Conservation (phyloP, 169 alveolate genomes). For the Plasmodium coatneyi region DNA sequence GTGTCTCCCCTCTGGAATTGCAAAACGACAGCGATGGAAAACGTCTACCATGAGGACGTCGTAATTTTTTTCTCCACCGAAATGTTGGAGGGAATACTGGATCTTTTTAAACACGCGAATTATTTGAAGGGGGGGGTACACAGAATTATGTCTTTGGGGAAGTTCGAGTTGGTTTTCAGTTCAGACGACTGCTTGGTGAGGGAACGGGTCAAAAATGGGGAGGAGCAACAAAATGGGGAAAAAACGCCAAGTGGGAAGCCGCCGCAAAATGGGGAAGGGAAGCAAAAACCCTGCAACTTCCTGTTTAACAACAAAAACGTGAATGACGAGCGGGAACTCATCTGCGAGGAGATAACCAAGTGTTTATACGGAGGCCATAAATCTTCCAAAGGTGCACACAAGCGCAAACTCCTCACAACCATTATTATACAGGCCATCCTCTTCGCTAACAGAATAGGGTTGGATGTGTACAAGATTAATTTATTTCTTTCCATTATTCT, state of each 20-base stretch:
- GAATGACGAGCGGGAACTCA: constrained; percentile 22
- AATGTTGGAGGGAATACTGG: constrained; percentile 27
- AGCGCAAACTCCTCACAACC: constrained; percentile 9
- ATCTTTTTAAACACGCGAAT: constrained; percentile 5
- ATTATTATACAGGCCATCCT: constrained; percentile 49
- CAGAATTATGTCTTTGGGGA: neutral
- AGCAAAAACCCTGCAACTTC: neutral
- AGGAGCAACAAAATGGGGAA: neutral
- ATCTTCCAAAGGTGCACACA: neutral
- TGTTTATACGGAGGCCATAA: neutral
- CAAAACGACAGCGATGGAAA: constrained; percentile 5
- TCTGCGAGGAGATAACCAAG: constrained; percentile 25
- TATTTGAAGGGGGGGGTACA: neutral
- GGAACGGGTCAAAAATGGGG: neutral
- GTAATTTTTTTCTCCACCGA: constrained; percentile 34
- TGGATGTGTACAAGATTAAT: constrained; percentile 53
- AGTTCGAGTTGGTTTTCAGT: constrained; percentile 1
- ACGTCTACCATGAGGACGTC: constrained; percentile 25
- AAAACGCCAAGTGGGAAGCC: neutral
- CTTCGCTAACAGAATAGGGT: constrained; percentile 26
- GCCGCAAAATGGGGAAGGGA: neutral
- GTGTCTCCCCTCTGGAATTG: neutral
- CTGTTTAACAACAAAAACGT: constrained; percentile 19
- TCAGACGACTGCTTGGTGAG: constrained; percentile 5
- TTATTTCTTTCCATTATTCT: constrained; percentile 51